Base-by-base conservation (phyloP, 257 asterid species). In the Solanum pinnatisectum region DNA sequence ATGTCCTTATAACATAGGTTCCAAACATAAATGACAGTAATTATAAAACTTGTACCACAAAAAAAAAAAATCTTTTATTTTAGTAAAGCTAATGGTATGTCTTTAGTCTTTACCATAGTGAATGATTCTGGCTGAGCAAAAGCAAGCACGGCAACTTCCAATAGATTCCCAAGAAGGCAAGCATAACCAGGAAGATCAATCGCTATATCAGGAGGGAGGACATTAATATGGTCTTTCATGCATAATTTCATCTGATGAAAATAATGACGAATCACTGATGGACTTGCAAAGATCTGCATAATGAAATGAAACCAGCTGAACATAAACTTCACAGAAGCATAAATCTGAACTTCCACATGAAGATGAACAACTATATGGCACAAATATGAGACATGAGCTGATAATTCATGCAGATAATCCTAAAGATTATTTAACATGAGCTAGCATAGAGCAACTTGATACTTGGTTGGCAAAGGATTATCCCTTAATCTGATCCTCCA, bases 141-240 rank as follows among this genome's bases (percentile, higher is more conserved):
- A 86, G 97, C 92, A 86, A 91, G 90, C 85, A 91, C 93, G 77
- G 98, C 98, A 92, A 94, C 98, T 91, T 97, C 99, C 93, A 96
- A 88, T 76, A 97, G 89, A 90, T 97, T 97, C 85, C 96, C 98
- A 74, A 97, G 92, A 87, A 96, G 95, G 92, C 98, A 94, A 87
- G 99, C 99, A 91, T 93, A 91, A 86, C 96, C 93, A 88, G 99
- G 99, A 89, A 92, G 91, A 88, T 97, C 98, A 84, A 87, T 91
- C 86, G 98, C 93, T 91, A 92, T 84, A 91, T 94, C 98, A 91
- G 91, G 90, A 86, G 98, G 95, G 72, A 94, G 93, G 90, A 94
- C 90, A 91, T 89, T 93, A 83, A 88, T 42, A 87, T 91, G 93
- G 91, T 92, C 96, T 90, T 94, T 94, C 88, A 92, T 94, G 91